Conservation (phyloP, 2,329 filamentous ascomycete genomes). For the Beauveria sp. region DNA sequence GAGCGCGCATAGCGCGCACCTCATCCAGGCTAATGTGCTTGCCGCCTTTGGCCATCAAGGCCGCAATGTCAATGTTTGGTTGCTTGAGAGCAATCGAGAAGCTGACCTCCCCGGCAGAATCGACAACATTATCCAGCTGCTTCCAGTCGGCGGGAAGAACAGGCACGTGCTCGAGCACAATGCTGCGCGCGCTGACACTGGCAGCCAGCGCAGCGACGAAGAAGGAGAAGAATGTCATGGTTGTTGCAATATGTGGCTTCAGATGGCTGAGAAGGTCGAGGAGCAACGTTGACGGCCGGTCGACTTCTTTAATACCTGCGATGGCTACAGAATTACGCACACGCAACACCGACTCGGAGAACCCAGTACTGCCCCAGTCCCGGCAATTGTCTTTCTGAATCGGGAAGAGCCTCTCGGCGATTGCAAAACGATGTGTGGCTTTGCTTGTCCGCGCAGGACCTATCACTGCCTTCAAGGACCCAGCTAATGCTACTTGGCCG, state of each 20-base stretch:
- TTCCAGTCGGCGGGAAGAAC: slow-evolving; percentile 6
- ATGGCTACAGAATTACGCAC: too few species aligned
- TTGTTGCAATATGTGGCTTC: background rate
- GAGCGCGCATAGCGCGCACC: slow-evolving; percentile 1
- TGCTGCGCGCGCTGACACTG: slow-evolving; percentile 8
- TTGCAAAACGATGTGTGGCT: too few species aligned
- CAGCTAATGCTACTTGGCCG: too few species aligned
- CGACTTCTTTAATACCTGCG: too few species aligned
- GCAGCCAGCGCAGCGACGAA: slow-evolving; percentile 1
- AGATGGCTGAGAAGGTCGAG: background rate
- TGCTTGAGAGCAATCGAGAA: slow-evolving; percentile 9
- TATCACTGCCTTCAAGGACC: too few species aligned
- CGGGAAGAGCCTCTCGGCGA: too few species aligned
- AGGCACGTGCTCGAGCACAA: slow-evolving; percentile 9
- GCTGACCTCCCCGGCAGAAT: background rate
- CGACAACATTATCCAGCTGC: background rate
- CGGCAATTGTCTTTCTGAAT: too few species aligned
- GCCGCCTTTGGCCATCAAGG: background rate
- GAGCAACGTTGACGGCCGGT: too few species aligned
- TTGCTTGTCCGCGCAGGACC: too few species aligned
- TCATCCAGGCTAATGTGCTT: slow-evolving; percentile 2
- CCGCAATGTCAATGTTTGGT: background rate
- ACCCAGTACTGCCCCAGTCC: too few species aligned
- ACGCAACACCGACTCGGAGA: too few species aligned
- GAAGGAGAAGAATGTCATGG: slow-evolving; percentile 1